These are phyloP conservation scores for Populus trichocarpa DNA, from an alignment of 441 rosid genomes.

Conservation along the genomic window DNA sequence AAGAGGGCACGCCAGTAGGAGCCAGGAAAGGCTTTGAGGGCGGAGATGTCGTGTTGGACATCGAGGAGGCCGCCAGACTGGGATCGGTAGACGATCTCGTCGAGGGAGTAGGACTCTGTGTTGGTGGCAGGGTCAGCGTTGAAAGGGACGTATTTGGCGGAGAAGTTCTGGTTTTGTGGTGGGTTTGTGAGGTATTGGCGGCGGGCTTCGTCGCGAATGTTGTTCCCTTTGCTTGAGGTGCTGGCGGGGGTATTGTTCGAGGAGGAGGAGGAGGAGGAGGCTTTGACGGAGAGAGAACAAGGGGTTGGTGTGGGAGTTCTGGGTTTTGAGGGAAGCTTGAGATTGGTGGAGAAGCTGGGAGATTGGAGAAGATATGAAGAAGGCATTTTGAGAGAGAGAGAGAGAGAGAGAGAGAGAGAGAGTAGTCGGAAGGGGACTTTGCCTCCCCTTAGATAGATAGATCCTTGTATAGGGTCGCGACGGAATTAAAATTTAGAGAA, in stretches of 20 bases:
- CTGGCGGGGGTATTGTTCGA: background rate
- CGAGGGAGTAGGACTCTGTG: constrained; percentile 54
- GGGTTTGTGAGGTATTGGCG: constrained; percentile 26
- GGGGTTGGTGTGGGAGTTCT: constrained; percentile 20
- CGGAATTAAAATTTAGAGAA: too few relatives aligned
- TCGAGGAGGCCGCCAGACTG: constrained; percentile 53
- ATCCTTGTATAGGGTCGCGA: too few relatives aligned
- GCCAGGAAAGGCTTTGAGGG: constrained; percentile 47
- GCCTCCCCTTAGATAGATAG: too few relatives aligned
- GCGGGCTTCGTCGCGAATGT: constrained; percentile 53
- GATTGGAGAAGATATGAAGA: constrained; percentile 20
- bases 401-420: background rate
- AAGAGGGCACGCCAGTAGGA: constrained; percentile 48
- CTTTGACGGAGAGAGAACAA: constrained; percentile 2
- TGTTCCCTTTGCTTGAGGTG: constrained; percentile 14
- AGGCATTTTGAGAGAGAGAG: constrained; percentile 22
- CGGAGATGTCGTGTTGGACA: constrained; percentile 48
- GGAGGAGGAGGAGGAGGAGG: constrained; percentile 10
- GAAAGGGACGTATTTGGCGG: constrained; percentile 61
- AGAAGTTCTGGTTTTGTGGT: constrained; percentile 22
- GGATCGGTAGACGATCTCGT: constrained; percentile 54
- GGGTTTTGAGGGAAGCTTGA: constrained; percentile 9
- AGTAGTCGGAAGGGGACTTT: too few relatives aligned
- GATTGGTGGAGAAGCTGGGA: background rate
- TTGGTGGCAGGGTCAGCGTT: constrained; percentile 20